A percentile compares a stretch with the other conserved stretches of the same genome.
phyloP scores from a whole-genome alignment of 805 yeast species.

The Wickerhamomyces alni region DNA sequence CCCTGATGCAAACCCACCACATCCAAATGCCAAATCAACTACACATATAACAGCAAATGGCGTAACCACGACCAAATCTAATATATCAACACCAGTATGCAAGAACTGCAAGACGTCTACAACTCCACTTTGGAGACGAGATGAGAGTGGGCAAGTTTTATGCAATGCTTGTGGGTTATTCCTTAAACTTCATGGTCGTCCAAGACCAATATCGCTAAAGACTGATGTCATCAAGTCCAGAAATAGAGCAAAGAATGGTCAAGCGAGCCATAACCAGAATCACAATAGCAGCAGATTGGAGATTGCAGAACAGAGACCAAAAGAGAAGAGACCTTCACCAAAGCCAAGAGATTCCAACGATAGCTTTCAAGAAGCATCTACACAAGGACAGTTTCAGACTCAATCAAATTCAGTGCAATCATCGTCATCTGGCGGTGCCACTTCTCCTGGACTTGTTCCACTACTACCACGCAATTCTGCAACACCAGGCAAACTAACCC shows the following conservation, averaged over 20 bases:
- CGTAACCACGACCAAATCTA: conserved; percentile 58
- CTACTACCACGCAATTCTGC: conserved; percentile 30
- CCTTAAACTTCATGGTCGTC: conserved; percentile 84
- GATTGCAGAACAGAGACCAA: conserved; percentile 16
- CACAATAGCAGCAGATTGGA: conserved; percentile 1
- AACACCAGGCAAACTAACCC: conserved; percentile 9
- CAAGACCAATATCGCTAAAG: conserved; percentile 85
- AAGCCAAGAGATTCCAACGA: conserved; percentile 1
- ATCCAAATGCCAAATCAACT: conserved; percentile 59
- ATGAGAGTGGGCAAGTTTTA: conserved; percentile 82
- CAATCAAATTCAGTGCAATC: background rate
- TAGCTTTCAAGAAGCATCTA: background rate
- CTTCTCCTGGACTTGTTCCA: conserved; percentile 35
- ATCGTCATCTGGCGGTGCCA: conserved; percentile 2
- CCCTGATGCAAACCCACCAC: conserved; percentile 11
- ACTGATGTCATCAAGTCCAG: conserved; percentile 91
- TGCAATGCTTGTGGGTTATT: conserved; percentile 95
- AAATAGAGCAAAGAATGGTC: conserved; percentile 57
- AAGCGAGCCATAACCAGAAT: conserved; percentile 9
- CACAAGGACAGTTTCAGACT: background rate
- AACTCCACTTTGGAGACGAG: conserved; percentile 94
- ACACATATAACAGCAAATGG: conserved; percentile 49
- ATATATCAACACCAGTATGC: conserved; percentile 65
- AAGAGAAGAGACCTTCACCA: conserved; percentile 11
- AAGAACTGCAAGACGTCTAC: conserved; percentile 89